A percentile compares a stretch with the other conserved stretches of the same genome.
phyloP scores from a whole-genome alignment of 108 stramenopile genomes.

The Stephanodiscus minutulus region DNA sequence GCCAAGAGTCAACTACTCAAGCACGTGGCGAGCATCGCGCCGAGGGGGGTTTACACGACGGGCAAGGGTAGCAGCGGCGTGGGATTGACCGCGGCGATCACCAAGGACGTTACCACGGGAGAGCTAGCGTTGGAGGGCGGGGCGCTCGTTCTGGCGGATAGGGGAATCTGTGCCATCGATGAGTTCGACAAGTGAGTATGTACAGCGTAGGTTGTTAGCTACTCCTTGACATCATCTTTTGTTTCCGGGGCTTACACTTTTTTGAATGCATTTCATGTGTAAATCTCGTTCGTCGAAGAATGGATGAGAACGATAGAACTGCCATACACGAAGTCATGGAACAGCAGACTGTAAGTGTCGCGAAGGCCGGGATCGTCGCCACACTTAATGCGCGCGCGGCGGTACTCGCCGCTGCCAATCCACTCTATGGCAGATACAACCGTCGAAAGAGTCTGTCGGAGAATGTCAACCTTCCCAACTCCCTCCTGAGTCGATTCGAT shows the following conservation, averaged over 20 bases:
- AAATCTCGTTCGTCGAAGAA: slow-evolving; percentile 42
- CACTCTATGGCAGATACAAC: slow-evolving; percentile 95
- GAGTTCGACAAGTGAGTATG: slow-evolving; percentile 92
- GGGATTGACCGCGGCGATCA: slow-evolving; percentile 97
- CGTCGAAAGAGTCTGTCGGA: slow-evolving; percentile 84
- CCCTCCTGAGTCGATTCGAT: slow-evolving; percentile 97
- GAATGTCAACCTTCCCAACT: slow-evolving; percentile 98
- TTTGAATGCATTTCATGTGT: neutral
- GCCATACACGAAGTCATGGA: slow-evolving; percentile 99
- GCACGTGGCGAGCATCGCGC: slow-evolving; percentile 93
- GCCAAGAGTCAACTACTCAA: slow-evolving; percentile 99
- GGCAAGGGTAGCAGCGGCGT: slow-evolving; percentile 98
- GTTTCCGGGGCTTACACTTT: neutral
- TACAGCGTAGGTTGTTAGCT: slow-evolving; percentile 18
- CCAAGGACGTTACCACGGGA: slow-evolving; percentile 91
- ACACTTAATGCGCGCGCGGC: slow-evolving; percentile 98
- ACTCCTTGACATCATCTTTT: neutral
- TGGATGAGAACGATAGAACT: slow-evolving; percentile 96
- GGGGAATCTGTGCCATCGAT: slow-evolving; percentile 97
- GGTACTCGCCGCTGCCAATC: slow-evolving; percentile 99
- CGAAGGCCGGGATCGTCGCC: slow-evolving; percentile 99
- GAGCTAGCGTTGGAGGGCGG: slow-evolving; percentile 99
- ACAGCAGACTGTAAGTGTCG: slow-evolving; percentile 98
- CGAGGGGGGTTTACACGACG: slow-evolving; percentile 97
- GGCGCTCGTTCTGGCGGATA: slow-evolving; percentile 98